phyloP scores from a whole-genome alignment of 1,284 basidiomycete species.

The Cutaneotrichosporon daszewskae region DNA sequence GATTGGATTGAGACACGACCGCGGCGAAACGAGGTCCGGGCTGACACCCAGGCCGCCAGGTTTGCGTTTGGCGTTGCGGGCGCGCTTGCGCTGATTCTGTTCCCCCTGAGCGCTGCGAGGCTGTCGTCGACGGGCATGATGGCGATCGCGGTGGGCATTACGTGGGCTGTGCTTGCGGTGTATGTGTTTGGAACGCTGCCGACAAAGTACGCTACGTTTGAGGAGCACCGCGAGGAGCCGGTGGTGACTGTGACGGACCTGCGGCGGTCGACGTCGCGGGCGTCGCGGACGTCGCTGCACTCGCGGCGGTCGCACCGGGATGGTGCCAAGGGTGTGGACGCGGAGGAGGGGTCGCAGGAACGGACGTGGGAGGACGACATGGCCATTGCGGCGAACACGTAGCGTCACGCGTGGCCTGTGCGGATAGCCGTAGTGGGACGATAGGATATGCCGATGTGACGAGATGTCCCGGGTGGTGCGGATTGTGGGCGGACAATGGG shows the following conservation, averaged over 20 bases:
- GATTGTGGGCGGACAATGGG: no score
- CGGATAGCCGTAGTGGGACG: no score
- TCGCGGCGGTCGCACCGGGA: background rate
- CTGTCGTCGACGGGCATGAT: constrained; percentile 18
- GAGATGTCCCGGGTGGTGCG: no score
- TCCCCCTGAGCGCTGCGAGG: constrained; percentile 17
- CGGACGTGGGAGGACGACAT: background rate
- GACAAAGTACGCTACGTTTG: background rate
- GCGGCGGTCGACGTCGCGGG: background rate
- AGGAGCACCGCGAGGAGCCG: background rate
- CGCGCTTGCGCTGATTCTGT: constrained; percentile 24
- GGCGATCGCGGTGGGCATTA: constrained; percentile 22
- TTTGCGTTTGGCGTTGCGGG: constrained; percentile 13
- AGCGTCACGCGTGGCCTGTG: background rate
- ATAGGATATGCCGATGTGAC: no score
- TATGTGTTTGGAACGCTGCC: constrained; percentile 23
- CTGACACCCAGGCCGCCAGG: constrained; percentile 17
- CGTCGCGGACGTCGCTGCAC: background rate
- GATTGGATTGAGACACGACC: no score
- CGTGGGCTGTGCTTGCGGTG: constrained; percentile 21
- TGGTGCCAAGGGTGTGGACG: background rate
- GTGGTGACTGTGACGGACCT: constrained; percentile 6
- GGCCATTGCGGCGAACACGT: background rate
- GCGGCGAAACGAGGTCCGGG: no score
- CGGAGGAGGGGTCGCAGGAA: background rate